Conservation (phyloP, 192 early-diverging fungal species). For the Rhizoclosmatium sp. region DNA sequence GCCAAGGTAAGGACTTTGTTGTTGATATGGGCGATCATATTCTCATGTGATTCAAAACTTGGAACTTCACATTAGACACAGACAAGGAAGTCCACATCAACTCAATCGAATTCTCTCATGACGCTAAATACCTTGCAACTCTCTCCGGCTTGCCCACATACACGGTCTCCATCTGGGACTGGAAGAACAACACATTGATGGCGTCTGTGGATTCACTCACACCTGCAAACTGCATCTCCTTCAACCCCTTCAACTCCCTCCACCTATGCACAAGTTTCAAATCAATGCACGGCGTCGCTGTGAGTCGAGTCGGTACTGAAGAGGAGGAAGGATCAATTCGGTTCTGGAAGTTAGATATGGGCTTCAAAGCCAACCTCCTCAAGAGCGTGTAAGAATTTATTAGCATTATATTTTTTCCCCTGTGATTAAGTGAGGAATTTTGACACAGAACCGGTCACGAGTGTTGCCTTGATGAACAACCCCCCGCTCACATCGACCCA, state of each 20-base stretch:
- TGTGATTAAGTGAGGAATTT: background rate
- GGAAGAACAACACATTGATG: conserved; percentile 48
- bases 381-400: conserved; percentile 44
- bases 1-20: background rate
- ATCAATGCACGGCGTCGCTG: background rate
- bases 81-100: conserved; percentile 44
- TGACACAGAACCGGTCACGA: conserved; percentile 1
- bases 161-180: conserved; percentile 59
- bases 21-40: background rate
- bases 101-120: conserved; percentile 53
- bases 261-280: conserved; percentile 53
- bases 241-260: conserved; percentile 56
- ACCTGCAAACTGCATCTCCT: conserved; percentile 48
- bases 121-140: conserved; percentile 59
- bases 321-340: conserved; percentile 42
- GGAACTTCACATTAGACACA: background rate
- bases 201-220: conserved; percentile 32
- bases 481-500: conserved; percentile 7
- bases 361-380: conserved; percentile 48
- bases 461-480: conserved; percentile 27
- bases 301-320: background rate
- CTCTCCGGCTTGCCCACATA: conserved; percentile 56
- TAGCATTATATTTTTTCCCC: background rate
- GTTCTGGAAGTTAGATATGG: conserved; percentile 60
- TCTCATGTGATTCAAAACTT: background rate